Conservation (phyloP, 257 asterid species). For the Forsythia suspensa region DNA sequence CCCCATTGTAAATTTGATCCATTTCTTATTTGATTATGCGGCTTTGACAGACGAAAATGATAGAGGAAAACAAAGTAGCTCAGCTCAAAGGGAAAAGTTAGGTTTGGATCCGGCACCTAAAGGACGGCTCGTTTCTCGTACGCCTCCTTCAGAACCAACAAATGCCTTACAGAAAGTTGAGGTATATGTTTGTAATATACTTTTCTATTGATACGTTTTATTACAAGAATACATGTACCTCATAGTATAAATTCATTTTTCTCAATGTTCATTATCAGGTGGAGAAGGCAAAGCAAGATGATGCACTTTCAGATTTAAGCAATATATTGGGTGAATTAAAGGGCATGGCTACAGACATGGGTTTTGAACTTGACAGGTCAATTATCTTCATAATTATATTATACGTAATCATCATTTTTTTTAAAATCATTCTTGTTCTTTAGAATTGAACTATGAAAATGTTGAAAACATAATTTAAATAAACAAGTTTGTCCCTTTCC, state of each 20-base stretch:
- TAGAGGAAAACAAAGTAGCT: conserved; percentile 27
- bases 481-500: no score
- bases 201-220: background rate
- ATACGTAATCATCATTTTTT: background rate
- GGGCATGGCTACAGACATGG: conserved; percentile 56
- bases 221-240: background rate
- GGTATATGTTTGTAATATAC: conserved; percentile 7
- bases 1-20: background rate
- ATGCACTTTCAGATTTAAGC: conserved; percentile 44
- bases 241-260: background rate
- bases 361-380: conserved; percentile 45
- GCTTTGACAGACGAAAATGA: conserved; percentile 27
- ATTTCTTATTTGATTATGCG: background rate
- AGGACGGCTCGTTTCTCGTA: conserved; percentile 24
- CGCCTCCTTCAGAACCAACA: conserved; percentile 19
- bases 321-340: conserved; percentile 44
- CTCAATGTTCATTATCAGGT: conserved; percentile 19
- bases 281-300: conserved; percentile 49
- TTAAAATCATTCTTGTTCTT: no score
- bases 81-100: conserved; percentile 44
- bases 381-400: background rate
- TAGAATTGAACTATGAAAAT: no score
- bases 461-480: no score
- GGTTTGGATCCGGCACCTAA: conserved; percentile 35
- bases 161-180: conserved; percentile 28